Base-by-base conservation (phyloP, 345 rosid species). In the Arabis alpina region DNA sequence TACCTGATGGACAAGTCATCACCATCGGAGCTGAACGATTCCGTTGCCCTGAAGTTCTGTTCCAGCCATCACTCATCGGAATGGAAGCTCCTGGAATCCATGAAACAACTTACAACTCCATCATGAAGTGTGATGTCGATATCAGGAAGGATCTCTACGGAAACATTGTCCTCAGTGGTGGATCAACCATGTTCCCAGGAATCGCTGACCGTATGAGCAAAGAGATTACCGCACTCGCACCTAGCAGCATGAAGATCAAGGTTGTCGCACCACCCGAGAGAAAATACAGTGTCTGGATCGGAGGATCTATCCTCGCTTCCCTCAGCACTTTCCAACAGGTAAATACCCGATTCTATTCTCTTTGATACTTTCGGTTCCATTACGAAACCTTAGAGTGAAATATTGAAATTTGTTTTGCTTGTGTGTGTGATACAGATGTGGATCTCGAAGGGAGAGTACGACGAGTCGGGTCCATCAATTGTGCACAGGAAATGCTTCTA, bases 401-500 rank as follows among this genome's bases (percentile, higher is more conserved):
- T 68, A 13, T 4, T 58, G 10, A 68, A 4, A 48, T 6, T 10
- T 49, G 61, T n/a, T 61, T 68, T 61, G 11, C 12, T 59, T 55
- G 10, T 74, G 23, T 49, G 25, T 57, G 10, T 24, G 8, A 47
- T 59, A 34, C 79, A 84, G 87, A 84, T 84, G 87, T 84, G 87
- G 87, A 84, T 81, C 32, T 81, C 85, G 13, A 84, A 84, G 77
- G 78, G 82, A 28, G 87, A 84, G 68, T 84, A 84, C 53, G 87
- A 84, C 19, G 87, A 84, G 55, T 84, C 87, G 37, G 87, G 85
- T 73, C 87, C 87, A 55, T 81, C 85, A 1, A 84, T 81, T 32
- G 87, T 83, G 51, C 87, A 83, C 80, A 81, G 87, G 82, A 83
- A 83, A 55, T 83, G 85, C 78, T 84, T 84, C 79, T 84, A 64